Evolutionary conservation across 768 basidiomycete genomes (phyloP).

Genomic region (Kwoniella bestiolae): DNA sequence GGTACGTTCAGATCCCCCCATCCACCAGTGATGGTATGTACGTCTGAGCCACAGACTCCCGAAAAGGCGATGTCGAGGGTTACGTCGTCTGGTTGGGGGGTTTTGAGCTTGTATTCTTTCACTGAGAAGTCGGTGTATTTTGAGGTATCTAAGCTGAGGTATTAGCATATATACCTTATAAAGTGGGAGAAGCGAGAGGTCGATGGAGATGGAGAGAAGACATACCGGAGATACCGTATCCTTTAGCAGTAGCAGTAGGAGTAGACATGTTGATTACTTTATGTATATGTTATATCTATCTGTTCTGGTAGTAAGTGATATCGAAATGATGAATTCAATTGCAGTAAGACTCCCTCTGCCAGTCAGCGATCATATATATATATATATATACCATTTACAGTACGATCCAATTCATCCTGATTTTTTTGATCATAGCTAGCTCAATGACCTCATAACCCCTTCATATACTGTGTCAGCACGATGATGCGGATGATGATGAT

Average conservation of each 20-base stretch:
- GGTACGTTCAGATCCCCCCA: slow-evolving; percentile 56
- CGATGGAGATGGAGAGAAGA: background rate
- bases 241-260: slow-evolving; percentile 33
- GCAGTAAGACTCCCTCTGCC: too few relatives aligned
- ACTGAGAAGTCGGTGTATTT: slow-evolving; percentile 52
- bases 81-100: slow-evolving; percentile 44
- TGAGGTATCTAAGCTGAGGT: slow-evolving; percentile 34
- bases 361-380: too few relatives aligned
- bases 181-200: background rate
- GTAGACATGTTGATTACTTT: slow-evolving; percentile 3
- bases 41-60: slow-evolving; percentile 64
- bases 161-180: background rate
- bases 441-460: background rate
- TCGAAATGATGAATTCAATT: too few relatives aligned
- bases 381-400: too few relatives aligned
- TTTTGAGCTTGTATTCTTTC: slow-evolving; percentile 49
- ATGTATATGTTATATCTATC: too few relatives aligned
- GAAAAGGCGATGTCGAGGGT: slow-evolving; percentile 53
- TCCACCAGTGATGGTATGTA: slow-evolving; percentile 61
- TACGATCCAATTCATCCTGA: too few relatives aligned
- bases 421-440: background rate
- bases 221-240: slow-evolving; percentile 48
- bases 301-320: too few relatives aligned
- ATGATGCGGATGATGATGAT: background rate
- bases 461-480: background rate